Evolutionary conservation across 257 asterid species (phyloP).

Genomic region (Gynochthodes officinalis): DNA sequence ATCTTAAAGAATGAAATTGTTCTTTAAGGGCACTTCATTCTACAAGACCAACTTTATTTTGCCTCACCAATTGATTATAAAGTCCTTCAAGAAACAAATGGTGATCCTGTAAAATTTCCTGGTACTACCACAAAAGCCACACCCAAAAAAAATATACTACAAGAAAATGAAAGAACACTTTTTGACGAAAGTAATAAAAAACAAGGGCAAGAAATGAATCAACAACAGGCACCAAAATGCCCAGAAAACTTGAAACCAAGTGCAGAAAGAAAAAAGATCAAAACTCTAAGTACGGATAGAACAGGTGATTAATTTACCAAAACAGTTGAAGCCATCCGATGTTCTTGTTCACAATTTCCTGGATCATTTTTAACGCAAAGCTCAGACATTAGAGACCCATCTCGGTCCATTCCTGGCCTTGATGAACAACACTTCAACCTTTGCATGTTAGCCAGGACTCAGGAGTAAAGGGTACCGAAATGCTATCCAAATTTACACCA

Average conservation of each 20-base stretch:
- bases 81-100: background rate
- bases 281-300: background rate
- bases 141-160: background rate
- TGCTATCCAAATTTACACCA: background rate
- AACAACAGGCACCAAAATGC: background rate
- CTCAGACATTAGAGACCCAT: background rate
- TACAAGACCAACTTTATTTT: background rate
- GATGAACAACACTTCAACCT: slow-evolving; percentile 8
- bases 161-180: background rate
- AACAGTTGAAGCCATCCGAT: slow-evolving; percentile 36
- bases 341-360: slow-evolving; percentile 14
- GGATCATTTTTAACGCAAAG: slow-evolving; percentile 16
- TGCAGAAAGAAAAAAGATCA: background rate
- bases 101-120: background rate
- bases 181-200: background rate
- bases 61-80: background rate
- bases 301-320: slow-evolving; percentile 19
- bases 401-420: slow-evolving; percentile 12
- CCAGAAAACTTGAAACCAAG: background rate
- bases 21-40: too few species aligned
- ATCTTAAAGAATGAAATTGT: background rate
- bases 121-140: background rate
- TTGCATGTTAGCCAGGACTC: background rate
- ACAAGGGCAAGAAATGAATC: background rate
- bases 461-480: too few species aligned